phyloP scores from a whole-genome alignment of 805 yeast species.

The Teunomyces atbi region DNA sequence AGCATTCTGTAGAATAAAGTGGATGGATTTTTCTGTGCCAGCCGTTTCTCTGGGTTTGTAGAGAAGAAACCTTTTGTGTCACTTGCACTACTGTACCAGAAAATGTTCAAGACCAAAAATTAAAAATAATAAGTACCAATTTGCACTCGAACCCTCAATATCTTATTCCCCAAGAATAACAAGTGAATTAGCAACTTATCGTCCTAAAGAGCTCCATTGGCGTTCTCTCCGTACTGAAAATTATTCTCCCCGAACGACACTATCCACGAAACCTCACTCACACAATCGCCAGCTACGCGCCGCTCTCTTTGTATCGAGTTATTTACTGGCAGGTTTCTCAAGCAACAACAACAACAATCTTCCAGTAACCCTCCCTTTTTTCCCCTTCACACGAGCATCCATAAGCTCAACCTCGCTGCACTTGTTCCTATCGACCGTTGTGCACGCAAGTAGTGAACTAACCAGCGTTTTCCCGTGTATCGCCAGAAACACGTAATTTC shows the following conservation, averaged over 20 bases:
- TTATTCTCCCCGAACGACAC: neutral
- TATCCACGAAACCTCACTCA: neutral
- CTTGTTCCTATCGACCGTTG: neutral
- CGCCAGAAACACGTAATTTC: conserved; percentile 2
- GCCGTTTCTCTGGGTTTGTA: neutral
- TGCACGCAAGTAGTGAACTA: neutral
- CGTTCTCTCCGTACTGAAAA: neutral
- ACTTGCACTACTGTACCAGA: conserved; percentile 7
- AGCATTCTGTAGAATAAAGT: neutral
- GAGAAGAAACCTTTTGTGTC: conserved; percentile 1
- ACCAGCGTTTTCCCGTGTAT: neutral
- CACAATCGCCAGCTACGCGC: conserved; percentile 2
- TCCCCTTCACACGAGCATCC: neutral
- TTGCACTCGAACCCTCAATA: conserved; percentile 1
- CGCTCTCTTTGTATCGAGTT: neutral
- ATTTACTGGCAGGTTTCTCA: neutral
- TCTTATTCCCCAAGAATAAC: neutral
- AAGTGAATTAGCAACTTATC: neutral
- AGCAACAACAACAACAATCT: neutral
- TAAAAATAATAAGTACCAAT: neutral
- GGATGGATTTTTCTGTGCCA: neutral
- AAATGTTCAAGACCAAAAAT: conserved; percentile 5
- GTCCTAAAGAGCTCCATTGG: neutral
- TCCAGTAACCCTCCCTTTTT: neutral
- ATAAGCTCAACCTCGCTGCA: conserved; percentile 1